phyloP scores from a whole-genome alignment of 805 yeast genomes.

The Sungouiozyma intestinalis region DNA sequence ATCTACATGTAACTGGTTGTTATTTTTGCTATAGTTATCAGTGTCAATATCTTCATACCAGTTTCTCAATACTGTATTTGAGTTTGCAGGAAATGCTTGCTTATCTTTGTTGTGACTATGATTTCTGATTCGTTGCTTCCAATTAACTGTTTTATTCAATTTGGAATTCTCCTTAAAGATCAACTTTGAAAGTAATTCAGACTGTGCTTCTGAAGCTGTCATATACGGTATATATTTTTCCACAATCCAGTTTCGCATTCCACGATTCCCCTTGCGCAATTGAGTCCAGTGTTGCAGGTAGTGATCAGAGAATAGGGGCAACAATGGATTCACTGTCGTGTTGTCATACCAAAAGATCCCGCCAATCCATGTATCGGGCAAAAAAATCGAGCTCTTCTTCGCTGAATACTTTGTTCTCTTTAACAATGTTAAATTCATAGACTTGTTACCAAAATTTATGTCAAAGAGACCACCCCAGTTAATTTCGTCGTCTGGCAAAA shows the following conservation, averaged over 20 bases:
- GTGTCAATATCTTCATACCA: neutral
- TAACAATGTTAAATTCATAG: constrained; percentile 46
- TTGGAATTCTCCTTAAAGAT: neutral
- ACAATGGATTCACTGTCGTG: constrained; percentile 34
- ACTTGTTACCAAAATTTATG: constrained; percentile 17
- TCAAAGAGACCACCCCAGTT: constrained; percentile 43
- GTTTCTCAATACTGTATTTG: neutral
- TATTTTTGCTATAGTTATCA: neutral
- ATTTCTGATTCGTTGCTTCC: neutral
- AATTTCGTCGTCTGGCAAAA: constrained; percentile 30
- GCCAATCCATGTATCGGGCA: constrained; percentile 54
- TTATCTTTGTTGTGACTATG: neutral
- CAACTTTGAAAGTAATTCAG: neutral
- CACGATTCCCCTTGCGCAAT: constrained; percentile 15
- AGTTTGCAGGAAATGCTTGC: neutral
- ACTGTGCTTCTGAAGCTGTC: constrained; percentile 33
- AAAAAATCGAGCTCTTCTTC: constrained; percentile 35
- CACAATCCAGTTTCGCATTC: constrained; percentile 16
- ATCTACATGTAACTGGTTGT: neutral
- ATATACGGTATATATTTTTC: constrained; percentile 48
- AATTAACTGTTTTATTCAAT: neutral
- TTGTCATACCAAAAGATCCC: constrained; percentile 43
- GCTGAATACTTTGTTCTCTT: constrained; percentile 44
- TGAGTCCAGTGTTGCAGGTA: constrained; percentile 39
- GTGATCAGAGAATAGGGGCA: constrained; percentile 53